Evolutionary conservation across 306 rosid genomes (phyloP), one percentile per base, ranked within the genome.

Genomic region (Prunus dulcis): DNA sequence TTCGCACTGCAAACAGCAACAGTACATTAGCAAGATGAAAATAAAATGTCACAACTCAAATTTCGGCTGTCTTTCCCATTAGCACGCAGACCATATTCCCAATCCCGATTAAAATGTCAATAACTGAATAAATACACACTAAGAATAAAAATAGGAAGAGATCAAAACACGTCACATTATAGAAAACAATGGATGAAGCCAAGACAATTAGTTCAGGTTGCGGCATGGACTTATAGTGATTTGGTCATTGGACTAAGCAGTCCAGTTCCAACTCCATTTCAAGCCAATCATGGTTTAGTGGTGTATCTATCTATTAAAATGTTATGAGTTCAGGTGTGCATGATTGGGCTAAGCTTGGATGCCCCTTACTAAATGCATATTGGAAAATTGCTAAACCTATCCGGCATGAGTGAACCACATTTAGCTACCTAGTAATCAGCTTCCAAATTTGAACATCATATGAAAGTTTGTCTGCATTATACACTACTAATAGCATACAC

Each of bases 1-100:
- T 96, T 73, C 99, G 91, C 51, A 96, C 99, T 96, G 86, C 80
- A 80, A 83, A 72, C 79, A 79, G 12, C 64, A 67, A 76, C 57
- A 22, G 71, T 32, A 64, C 30, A 71, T 69, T 67, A 87, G 65
- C 49, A 68, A 78, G 38, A 61, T 32, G 6, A 73, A 13, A 32
- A 56, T 50, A 63, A 32, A 61, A 61, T 61, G 65, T 27, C 41
- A 61, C 69, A 64, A 43, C n/a, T 5, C 5, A 43, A 57, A 55
- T 47, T 22, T 32, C 50, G 27, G 66, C 58, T 28, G 20, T 20
- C 45, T 34, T 0, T 15, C 45, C 1, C n/a, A 34, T 38, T n/a
- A 60, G 22, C 15, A 23, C 57, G 25, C 32, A 6, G 55, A 57
- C 69, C 38, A 30, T 61, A 14, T 60, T 76, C 43, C 67, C 18